Evolutionary conservation across 768 basidiomycete genomes (phyloP).

Genomic region (Psilocybe sp.): DNA sequence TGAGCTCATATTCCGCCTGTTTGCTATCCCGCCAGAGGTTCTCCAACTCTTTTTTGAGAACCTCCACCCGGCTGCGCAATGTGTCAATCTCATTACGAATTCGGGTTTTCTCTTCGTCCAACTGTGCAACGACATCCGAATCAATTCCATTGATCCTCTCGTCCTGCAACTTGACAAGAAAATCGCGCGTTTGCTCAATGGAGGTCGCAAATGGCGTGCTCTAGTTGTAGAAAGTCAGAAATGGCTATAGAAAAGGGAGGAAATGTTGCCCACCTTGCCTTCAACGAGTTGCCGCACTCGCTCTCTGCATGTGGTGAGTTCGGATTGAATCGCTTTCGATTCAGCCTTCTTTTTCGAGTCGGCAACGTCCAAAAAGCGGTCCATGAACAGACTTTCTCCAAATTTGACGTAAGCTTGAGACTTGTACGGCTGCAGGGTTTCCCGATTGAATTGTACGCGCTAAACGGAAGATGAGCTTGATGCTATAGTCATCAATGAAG

Average conservation of each 20-base stretch:
- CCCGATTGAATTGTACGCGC: constrained; percentile 94
- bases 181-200: constrained; percentile 53
- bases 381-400: constrained; percentile 82
- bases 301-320: constrained; percentile 63
- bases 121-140: constrained; percentile 46
- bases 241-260: neutral
- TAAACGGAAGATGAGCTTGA: constrained; percentile 26
- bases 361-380: constrained; percentile 83
- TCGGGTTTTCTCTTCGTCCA: constrained; percentile 51
- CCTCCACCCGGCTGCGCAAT: constrained; percentile 45
- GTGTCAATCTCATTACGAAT: constrained; percentile 56
- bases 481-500: neutral
- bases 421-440: constrained; percentile 89
- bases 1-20: constrained; percentile 80
- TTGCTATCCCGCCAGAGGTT: constrained; percentile 68
- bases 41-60: constrained; percentile 70
- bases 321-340: constrained; percentile 66
- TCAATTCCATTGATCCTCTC: constrained; percentile 52
- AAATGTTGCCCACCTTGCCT: constrained; percentile 54
- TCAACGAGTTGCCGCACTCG: constrained; percentile 66
- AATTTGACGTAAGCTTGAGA: constrained; percentile 95
- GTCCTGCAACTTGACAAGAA: constrained; percentile 49
- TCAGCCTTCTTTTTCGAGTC: constrained; percentile 67
- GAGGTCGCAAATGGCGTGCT: constrained; percentile 57
- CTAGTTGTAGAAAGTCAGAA: constrained; percentile 31